Evolutionary conservation across 2,329 filamentous ascomycete species (phyloP).

Genomic region (Ilyonectria mors-panacis): DNA sequence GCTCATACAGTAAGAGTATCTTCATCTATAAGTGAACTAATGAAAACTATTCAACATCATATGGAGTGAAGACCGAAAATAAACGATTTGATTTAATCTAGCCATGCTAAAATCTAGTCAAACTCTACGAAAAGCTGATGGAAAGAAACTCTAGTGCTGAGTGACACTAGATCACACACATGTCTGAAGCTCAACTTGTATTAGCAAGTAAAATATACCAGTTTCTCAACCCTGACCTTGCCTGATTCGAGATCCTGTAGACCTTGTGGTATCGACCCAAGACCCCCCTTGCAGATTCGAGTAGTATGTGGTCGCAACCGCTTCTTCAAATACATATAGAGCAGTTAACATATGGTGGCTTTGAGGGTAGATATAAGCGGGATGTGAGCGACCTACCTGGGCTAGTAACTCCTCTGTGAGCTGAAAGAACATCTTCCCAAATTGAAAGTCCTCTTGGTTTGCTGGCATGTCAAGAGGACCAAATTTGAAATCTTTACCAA

Average conservation of each 20-base stretch:
- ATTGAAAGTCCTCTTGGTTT: conserved; percentile 12
- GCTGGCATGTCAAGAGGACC: conserved; percentile 9
- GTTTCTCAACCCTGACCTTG: conserved; percentile 14
- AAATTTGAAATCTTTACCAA: conserved; percentile 24
- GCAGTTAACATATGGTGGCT: too few species aligned
- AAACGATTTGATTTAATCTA: too few species aligned
- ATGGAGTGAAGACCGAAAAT: too few species aligned
- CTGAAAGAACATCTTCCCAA: neutral
- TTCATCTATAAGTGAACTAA: too few species aligned
- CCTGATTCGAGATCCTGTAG: conserved; percentile 13
- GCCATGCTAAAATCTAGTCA: too few species aligned
- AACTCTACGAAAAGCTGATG: too few species aligned
- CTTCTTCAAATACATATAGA: neutral
- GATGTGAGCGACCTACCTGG: neutral
- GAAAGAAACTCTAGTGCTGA: too few species aligned
- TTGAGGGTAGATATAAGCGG: too few species aligned
- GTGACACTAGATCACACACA: too few species aligned
- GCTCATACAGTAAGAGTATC: too few species aligned
- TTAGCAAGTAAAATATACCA: conserved; percentile 18
- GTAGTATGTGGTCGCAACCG: conserved; percentile 2
- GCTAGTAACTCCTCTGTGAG: conserved; percentile 13
- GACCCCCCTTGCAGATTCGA: neutral
- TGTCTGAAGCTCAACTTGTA: neutral
- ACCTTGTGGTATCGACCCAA: conserved; percentile 15
- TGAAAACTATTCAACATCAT: too few species aligned